These are phyloP conservation scores for Ensete glaucum DNA, from an alignment of 176 grass and related monocot genomes.

Conservation along the genomic window DNA sequence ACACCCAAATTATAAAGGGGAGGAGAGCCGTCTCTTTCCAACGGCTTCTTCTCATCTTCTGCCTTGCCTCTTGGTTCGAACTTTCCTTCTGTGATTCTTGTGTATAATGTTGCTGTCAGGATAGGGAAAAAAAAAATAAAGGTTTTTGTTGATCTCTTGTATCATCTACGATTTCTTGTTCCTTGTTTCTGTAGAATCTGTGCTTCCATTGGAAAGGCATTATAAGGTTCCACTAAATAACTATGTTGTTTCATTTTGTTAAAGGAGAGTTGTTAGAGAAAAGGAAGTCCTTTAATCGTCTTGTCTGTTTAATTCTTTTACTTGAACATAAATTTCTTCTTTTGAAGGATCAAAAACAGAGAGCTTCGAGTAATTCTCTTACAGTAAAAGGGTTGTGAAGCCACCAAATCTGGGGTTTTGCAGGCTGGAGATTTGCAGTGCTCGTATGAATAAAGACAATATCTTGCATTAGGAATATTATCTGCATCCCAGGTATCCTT, in stretches of 20 bases:
- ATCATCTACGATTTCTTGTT: neutral
- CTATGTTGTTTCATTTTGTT: neutral
- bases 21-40: neutral
- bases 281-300: neutral
- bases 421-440: neutral
- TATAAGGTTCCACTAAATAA: neutral
- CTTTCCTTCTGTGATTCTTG: neutral
- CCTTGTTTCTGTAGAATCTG: neutral
- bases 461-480: too few relatives aligned
- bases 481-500: neutral
- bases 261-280: neutral
- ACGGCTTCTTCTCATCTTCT: neutral
- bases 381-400: neutral
- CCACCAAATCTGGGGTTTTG: neutral
- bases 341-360: neutral
- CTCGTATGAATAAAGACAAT: neutral
- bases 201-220: neutral
- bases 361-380: neutral
- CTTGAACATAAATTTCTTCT: neutral
- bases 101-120: neutral
- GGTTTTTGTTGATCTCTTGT: neutral
- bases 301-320: neutral
- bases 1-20: neutral
- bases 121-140: neutral
- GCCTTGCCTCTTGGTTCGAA: neutral